Evolutionary conservation across 768 basidiomycete genomes (phyloP).

Genomic region (Mycena latifolia): DNA sequence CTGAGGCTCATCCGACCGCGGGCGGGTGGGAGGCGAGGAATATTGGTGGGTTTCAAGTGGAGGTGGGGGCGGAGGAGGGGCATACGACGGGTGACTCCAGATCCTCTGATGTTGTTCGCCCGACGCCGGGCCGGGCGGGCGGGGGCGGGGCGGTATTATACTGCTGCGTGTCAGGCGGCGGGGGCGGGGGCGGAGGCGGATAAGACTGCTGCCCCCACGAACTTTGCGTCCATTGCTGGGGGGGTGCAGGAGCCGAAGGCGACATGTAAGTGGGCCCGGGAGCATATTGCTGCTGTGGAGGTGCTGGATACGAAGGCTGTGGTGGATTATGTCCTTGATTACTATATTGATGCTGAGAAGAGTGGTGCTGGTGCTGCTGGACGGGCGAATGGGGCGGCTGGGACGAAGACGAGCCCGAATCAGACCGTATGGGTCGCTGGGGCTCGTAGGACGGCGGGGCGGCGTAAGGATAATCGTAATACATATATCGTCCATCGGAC

Average conservation of each 20-base stretch:
- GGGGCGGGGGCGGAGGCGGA: conserved; percentile 23
- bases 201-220: conserved; percentile 32
- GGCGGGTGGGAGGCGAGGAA: conserved; percentile 26
- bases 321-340: conserved; percentile 23
- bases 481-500: conserved; percentile 36
- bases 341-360: conserved; percentile 29
- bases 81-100: conserved; percentile 28
- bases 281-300: conserved; percentile 29
- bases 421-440: conserved; percentile 33
- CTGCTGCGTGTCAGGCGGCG: conserved; percentile 22
- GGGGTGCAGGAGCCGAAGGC: conserved; percentile 12
- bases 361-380: conserved; percentile 28
- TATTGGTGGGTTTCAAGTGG: conserved; percentile 26
- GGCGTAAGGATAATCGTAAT: conserved; percentile 34
- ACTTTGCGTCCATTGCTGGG: conserved; percentile 32
- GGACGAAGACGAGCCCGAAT: conserved; percentile 35
- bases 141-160: conserved; percentile 24
- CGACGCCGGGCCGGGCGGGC: conserved; percentile 22
- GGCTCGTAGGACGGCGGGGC: conserved; percentile 30
- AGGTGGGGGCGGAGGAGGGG: conserved; percentile 26
- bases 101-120: conserved; percentile 24
- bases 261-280: conserved; percentile 29
- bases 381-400: conserved; percentile 32
- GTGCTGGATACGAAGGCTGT: conserved; percentile 22
- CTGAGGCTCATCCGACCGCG: conserved; percentile 28